Evolutionary conservation across 768 basidiomycete genomes (phyloP).

Genomic region (Hericium alpestre): DNA sequence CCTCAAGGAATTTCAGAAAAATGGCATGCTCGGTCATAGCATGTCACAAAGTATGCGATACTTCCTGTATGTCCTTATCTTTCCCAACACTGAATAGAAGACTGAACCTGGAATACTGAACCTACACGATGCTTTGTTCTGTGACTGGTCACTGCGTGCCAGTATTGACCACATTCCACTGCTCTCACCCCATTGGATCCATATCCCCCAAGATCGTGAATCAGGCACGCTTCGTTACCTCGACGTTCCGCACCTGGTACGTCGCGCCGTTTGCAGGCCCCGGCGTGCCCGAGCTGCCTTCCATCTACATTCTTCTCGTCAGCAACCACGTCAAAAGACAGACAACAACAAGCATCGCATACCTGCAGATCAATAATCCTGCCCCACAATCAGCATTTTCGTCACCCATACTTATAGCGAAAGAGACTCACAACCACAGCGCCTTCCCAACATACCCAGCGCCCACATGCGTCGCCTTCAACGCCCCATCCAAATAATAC

Average conservation of each 20-base stretch:
- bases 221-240: conserved; percentile 16
- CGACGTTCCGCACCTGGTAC: conserved; percentile 32
- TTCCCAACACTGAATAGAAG: no score
- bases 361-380: background rate
- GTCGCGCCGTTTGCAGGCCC: conserved; percentile 31
- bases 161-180: no score
- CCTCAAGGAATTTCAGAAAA: no score
- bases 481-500: conserved; percentile 30
- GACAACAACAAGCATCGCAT: background rate
- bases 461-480: conserved; percentile 29
- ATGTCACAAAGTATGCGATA: no score
- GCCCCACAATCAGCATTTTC: background rate
- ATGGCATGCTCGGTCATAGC: no score
- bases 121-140: no score
- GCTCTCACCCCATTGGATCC: no score
- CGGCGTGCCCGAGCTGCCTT: conserved; percentile 34
- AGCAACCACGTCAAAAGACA: background rate
- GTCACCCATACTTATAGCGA: background rate
- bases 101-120: no score
- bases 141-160: no score
- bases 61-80: no score
- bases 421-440: conserved; percentile 29
- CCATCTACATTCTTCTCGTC: conserved; percentile 24
- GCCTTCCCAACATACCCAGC: conserved; percentile 30
- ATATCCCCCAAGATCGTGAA: no score